Evolutionary conservation across 2,329 filamentous ascomycete genomes (phyloP), one percentile per base, ranked within the genome.

Genomic region (Fusarium abutilonis): DNA sequence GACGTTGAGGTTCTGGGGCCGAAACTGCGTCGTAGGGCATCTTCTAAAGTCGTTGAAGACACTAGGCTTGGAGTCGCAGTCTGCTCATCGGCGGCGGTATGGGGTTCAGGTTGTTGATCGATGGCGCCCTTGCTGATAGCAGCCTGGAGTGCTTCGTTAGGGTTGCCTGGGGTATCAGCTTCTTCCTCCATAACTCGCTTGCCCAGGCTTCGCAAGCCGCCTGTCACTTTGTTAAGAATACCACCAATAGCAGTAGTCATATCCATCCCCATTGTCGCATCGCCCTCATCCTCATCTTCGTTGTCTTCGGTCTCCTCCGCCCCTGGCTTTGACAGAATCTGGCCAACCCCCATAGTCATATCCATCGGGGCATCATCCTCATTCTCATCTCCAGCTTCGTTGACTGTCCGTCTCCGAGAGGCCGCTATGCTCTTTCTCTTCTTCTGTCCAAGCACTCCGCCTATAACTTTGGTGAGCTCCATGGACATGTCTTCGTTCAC

Each of bases 401-500:
- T 68, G 32, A 69, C 55, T 5, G 70, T 70, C 23, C 62, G 56
- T 31, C 63, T 69, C 47, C 70, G 67, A 40, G 60, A 36, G 28
- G 66, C 36, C 23, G 51, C 62, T 14, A 67, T 50, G 26, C 63
- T 70, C 50, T 72, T 68, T 9, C 66, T 63, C 47, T 69, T 71
- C 48, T 71, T 60, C n/a, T 72, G 66, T 6, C 71, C 60, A 6
- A 88, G 70, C 1, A 88, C 75, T 15, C 83, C 81, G 0, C 87
- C 86, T 62, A 89, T 82, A 29, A 87, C 86, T 3, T 86, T 85
- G 1, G 89, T 91, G 55, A 93, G 82, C 68, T 93, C 90, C 89
- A 93, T 93, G 0, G 90, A 91, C 81, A 92, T 86, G 40, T 93
- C 90, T 64, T 89, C 87, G 40, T 89, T 84, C 4, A 77, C 77